Evolutionary conservation across 2,329 filamentous ascomycete genomes (phyloP), one percentile per base, ranked within the genome.

Genomic region (Xylaria sp.): DNA sequence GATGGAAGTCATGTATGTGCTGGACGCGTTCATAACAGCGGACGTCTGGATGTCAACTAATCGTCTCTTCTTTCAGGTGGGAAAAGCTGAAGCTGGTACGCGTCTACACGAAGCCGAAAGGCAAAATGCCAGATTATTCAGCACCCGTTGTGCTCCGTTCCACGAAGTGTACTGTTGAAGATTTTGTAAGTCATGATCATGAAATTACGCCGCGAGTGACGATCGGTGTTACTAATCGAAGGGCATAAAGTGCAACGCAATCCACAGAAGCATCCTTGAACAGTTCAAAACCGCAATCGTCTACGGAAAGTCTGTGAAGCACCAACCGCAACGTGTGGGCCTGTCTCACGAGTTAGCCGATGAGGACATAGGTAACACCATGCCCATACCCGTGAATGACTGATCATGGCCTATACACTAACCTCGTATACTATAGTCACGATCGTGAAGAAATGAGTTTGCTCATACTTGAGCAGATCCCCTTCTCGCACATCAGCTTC

Each of bases 21-120:
- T 62, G 56, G 60, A 60, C n/a, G n/a, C 41, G 5, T 48, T n/a
- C 55, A 65, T 62, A 28, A 34, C 18, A 23, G 67, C 57, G 50
- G 41, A 25, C 52, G 15, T 46, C 67, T 65, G 58, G 60, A 56
- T 68, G 56, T 72, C 70, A 59, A 72, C 70, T 78, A 73, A 78
- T 68, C 62, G 70, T 59, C 68, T 69, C 32, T 54, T 55, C 72
- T 57, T 73, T 65, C 71, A 87, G 85, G 85, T 98, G 96, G 96
- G 94, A 98, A 66, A 97, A 97, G 82, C 88, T 99, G 76, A 93
- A 92, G 78, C 87, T 99, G 70, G 91, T 93, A 76, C 89, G 96
- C 76, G 92, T 99, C 55, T 99, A 99, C 84, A 99, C 96, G 67
- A 99, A 99, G 84, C 96, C 96, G 70, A 98, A 99, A 85, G 96